A percentile compares a stretch with the other conserved stretches of the same genome.
Evolutionary conservation across 768 basidiomycete genomes (phyloP).

Genomic region (Lyophyllum semitale): DNA sequence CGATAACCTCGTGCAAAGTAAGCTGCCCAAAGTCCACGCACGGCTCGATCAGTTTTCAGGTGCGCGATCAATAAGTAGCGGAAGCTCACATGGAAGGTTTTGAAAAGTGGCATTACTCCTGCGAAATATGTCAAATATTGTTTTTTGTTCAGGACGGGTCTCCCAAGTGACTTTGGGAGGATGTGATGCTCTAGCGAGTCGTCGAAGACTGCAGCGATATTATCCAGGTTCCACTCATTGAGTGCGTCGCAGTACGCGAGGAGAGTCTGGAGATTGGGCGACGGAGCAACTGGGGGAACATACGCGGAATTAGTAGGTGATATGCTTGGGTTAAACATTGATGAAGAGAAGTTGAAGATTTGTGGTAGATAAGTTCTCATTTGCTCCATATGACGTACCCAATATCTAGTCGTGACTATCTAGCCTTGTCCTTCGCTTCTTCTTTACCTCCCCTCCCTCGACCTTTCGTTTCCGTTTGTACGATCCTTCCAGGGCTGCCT

Average conservation of each 20-base stretch:
- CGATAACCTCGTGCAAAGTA: conserved; percentile 32
- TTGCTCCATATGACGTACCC: background rate
- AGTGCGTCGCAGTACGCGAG: conserved; percentile 33
- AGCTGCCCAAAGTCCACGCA: conserved; percentile 17
- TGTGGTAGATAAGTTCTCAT: background rate
- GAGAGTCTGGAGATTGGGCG: conserved; percentile 34
- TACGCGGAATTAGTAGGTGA: conserved; percentile 27
- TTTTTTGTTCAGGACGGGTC: conserved; percentile 36
- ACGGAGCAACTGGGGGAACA: conserved; percentile 27
- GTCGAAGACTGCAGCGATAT: conserved; percentile 31
- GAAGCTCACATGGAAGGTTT: conserved; percentile 27
- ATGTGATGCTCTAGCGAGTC: conserved; percentile 35
- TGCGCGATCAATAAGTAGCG: background rate
- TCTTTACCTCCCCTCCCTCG: conserved; percentile 34
- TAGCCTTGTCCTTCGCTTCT: conserved; percentile 31
- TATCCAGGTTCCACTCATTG: conserved; percentile 30
- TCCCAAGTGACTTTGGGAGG: conserved; percentile 32
- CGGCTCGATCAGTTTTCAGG: background rate
- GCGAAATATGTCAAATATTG: conserved; percentile 33
- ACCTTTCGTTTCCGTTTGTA: conserved; percentile 18
- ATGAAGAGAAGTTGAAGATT: background rate
- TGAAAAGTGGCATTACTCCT: conserved; percentile 28
- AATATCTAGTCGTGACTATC: conserved; percentile 3
- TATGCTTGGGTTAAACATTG: conserved; percentile 25
- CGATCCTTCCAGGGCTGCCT: conserved; percentile 1